A percentile compares a stretch with the other conserved stretches of the same genome.
Evolutionary conservation across 331 rosid species (phyloP).

Genomic region (Malus hybrid): DNA sequence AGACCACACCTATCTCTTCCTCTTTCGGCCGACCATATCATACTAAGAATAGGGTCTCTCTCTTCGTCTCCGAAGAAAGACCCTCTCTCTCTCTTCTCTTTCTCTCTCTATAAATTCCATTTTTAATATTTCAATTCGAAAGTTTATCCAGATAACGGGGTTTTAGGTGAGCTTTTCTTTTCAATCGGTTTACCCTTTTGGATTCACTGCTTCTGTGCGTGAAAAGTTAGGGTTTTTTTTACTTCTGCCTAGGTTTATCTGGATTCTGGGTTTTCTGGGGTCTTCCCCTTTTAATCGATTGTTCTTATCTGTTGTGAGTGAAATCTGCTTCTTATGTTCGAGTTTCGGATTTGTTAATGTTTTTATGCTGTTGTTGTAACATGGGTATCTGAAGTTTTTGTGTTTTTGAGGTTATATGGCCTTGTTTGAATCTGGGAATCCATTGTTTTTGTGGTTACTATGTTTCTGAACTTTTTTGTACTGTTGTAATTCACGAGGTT

Average conservation of each 20-base stretch:
- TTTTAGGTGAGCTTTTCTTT: conserved; percentile 6
- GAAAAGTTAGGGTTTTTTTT: conserved; percentile 13
- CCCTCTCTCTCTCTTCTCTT: not conserved
- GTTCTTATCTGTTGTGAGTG: not conserved
- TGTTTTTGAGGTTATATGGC: not conserved
- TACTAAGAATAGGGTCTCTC: conserved; percentile 18
- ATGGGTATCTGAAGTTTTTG: not conserved
- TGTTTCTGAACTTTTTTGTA: not conserved
- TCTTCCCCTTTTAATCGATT: not conserved
- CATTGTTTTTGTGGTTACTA: not conserved
- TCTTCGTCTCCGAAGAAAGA: conserved; percentile 6
- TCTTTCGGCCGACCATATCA: conserved; percentile 25
- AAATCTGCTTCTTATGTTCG: not conserved
- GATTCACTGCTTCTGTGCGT: not conserved
- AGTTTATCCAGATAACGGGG: not conserved
- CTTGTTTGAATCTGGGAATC: not conserved
- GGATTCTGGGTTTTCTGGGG: conserved; percentile 5
- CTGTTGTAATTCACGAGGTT: too few species aligned
- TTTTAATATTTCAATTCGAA: not conserved
- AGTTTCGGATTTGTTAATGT: not conserved
- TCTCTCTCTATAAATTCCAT: not conserved
- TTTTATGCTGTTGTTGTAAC: not conserved
- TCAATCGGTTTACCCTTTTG: not conserved
- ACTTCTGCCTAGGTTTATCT: not conserved
- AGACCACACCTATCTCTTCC: conserved; percentile 26